Conservation (phyloP, 768 basidiomycete genomes). For the Saitozyma sp. region DNA sequence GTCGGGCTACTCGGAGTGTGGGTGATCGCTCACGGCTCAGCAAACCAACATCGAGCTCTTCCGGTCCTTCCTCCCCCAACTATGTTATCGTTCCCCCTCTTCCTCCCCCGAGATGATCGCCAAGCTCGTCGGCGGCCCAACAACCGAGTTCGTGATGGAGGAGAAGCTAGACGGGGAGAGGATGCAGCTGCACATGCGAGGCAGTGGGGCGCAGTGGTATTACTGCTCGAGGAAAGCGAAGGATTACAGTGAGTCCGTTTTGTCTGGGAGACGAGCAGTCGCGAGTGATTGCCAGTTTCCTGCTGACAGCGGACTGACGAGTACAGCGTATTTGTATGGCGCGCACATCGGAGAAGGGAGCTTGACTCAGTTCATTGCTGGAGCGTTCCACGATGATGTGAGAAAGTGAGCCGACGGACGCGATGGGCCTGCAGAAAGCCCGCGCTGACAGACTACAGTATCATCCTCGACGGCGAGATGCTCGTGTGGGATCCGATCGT, state of each 20-base stretch:
- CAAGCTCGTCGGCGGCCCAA: conserved; percentile 68
- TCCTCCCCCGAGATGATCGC: conserved; percentile 78
- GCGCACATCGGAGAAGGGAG: conserved; percentile 75
- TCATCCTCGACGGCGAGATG: conserved; percentile 98
- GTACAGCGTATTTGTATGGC: conserved; percentile 79
- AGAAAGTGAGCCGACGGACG: conserved; percentile 66
- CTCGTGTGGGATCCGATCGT: conserved; percentile 93
- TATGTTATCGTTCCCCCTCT: conserved; percentile 79
- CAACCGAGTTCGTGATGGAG: conserved; percentile 79
- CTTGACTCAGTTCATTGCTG: conserved; percentile 79
- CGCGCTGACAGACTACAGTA: conserved; percentile 57
- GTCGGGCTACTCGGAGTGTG: background rate
- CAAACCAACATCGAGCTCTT: conserved; percentile 82
- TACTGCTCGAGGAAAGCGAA: conserved; percentile 79
- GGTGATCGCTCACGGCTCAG: conserved; percentile 52
- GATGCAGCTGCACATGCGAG: conserved; percentile 91
- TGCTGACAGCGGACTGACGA: conserved; percentile 59
- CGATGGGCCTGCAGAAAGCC: conserved; percentile 1
- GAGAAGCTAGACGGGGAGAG: conserved; percentile 98
- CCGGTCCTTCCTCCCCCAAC: conserved; percentile 87
- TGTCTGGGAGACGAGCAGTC: background rate
- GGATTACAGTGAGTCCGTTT: conserved; percentile 31
- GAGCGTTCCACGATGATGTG: conserved; percentile 71
- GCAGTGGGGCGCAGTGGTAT: conserved; percentile 73
- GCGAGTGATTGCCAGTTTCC: background rate